Evolutionary conservation across 768 basidiomycete genomes (phyloP).

Genomic region (Leucosporidium creatinivorum): DNA sequence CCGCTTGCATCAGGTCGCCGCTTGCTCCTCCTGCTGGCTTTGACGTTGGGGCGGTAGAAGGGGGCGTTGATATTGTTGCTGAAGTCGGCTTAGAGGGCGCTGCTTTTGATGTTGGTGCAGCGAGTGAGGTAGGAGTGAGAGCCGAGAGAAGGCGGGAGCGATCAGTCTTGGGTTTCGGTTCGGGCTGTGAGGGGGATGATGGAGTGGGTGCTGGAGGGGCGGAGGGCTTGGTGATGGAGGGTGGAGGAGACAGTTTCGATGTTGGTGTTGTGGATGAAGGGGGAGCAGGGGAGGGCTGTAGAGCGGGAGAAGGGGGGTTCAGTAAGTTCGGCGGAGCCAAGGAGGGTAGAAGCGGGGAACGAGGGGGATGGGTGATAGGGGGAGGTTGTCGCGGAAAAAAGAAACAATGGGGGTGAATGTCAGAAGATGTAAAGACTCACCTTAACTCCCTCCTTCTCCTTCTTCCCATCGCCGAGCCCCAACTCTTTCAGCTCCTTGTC

Average conservation of each 20-base stretch:
- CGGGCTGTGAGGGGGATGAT: background rate
- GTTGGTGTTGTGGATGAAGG: background rate
- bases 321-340: background rate
- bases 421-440: background rate
- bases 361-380: too few relatives aligned
- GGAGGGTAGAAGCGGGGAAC: too few relatives aligned
- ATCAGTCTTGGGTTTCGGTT: too few relatives aligned
- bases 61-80: background rate
- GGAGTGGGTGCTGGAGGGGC: background rate
- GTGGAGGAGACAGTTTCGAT: background rate
- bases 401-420: too few relatives aligned
- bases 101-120: too few relatives aligned
- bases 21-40: background rate
- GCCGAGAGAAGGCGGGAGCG: too few relatives aligned
- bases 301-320: background rate
- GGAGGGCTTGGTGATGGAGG: background rate
- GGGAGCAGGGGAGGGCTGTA: background rate
- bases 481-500: conserved; percentile 7
- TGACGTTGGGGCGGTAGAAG: background rate
- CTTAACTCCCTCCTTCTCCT: background rate
- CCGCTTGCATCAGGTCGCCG: background rate
- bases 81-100: too few relatives aligned
- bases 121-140: too few relatives aligned
- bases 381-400: too few relatives aligned
- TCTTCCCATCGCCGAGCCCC: background rate